phyloP scores from a whole-genome alignment of 2,329 filamentous ascomycete genomes.

The Aspergillus alliaceus region DNA sequence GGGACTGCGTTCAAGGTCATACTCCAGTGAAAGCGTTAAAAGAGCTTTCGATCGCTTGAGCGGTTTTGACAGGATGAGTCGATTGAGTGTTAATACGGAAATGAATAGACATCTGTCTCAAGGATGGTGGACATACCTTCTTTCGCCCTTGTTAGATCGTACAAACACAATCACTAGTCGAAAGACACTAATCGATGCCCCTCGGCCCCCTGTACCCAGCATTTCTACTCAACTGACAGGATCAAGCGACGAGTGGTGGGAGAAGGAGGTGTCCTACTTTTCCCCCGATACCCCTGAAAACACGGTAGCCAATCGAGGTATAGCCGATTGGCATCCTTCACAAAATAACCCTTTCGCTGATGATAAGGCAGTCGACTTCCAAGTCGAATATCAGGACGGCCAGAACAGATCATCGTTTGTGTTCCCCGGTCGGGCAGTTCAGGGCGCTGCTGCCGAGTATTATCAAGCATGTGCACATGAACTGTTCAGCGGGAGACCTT shows the following conservation, averaged over 20 bases:
- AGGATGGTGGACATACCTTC: constrained; percentile 52
- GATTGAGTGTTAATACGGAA: constrained; percentile 37
- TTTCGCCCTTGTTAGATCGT: constrained; percentile 45
- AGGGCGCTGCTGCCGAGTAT: constrained; percentile 42
- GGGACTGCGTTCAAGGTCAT: constrained; percentile 18
- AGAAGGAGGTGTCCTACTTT: constrained; percentile 29
- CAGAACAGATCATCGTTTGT: constrained; percentile 22
- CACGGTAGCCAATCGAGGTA: constrained; percentile 10
- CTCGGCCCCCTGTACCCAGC: constrained; percentile 28
- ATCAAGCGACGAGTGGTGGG: constrained; percentile 29
- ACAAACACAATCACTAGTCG: constrained; percentile 34
- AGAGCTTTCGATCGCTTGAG: constrained; percentile 31
- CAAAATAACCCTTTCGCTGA: constrained; percentile 18
- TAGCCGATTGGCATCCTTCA: constrained; percentile 20
- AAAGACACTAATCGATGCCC: constrained; percentile 25
- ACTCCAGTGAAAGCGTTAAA: constrained; percentile 31
- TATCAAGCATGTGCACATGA: constrained; percentile 49
- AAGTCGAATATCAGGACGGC: not conserved
- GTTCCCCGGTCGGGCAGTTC: constrained; percentile 26
- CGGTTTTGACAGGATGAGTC: constrained; percentile 3
- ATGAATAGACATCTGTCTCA: constrained; percentile 43
- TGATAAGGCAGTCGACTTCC: constrained; percentile 8
- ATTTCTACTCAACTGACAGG: constrained; percentile 17
- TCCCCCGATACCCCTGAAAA: constrained; percentile 32
- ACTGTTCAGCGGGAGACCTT: constrained; percentile 40